These are phyloP conservation scores for Ogataea glucozyma DNA, from an alignment of 805 yeast species.

Conservation along the genomic window DNA sequence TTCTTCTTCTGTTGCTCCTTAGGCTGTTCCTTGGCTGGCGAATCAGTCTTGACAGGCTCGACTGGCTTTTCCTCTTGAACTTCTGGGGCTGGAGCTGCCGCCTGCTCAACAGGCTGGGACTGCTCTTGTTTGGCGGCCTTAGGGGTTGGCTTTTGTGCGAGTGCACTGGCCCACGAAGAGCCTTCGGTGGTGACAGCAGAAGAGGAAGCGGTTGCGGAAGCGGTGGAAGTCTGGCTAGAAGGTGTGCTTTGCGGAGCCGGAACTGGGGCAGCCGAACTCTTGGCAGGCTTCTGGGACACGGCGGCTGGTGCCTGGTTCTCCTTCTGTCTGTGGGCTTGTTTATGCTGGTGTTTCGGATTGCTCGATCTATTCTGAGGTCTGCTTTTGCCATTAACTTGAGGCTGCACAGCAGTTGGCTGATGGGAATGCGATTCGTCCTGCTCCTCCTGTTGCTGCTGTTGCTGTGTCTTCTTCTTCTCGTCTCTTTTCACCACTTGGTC, in stretches of 20 bases:
- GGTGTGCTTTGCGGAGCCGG: conserved; percentile 3
- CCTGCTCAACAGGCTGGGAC: conserved; percentile 16
- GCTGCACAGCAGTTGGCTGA: conserved; percentile 10
- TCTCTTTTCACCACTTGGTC: conserved; percentile 83
- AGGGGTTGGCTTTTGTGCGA: conserved; percentile 28
- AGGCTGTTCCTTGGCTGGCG: conserved; percentile 9
- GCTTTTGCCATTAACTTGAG: conserved; percentile 17
- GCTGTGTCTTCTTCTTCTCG: conserved; percentile 45
- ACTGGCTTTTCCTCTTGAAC: conserved; percentile 1
- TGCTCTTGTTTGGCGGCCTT: conserved; percentile 13
- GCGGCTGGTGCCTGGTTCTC: conserved; percentile 12
- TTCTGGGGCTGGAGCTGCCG: conserved; percentile 6
- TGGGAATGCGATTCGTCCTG: conserved; percentile 17
- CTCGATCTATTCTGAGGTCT: conserved; percentile 16
- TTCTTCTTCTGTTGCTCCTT: conserved; percentile 12
- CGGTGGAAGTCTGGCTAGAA: conserved; percentile 9
- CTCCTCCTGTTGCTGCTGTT: conserved; percentile 17
- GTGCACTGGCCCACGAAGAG: conserved; percentile 38
- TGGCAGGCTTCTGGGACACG: conserved; percentile 10
- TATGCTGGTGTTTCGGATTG: conserved; percentile 16
- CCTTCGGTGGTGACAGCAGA: conserved; percentile 24
- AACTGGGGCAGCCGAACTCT: conserved; percentile 9
- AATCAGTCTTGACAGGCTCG: conserved; percentile 9
- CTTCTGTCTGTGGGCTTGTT: conserved; percentile 18
- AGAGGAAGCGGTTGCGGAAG: conserved; percentile 18